Evolutionary conservation across 208 protist genomes (phyloP).

Genomic region (Acanthamoeba triangularis): DNA sequence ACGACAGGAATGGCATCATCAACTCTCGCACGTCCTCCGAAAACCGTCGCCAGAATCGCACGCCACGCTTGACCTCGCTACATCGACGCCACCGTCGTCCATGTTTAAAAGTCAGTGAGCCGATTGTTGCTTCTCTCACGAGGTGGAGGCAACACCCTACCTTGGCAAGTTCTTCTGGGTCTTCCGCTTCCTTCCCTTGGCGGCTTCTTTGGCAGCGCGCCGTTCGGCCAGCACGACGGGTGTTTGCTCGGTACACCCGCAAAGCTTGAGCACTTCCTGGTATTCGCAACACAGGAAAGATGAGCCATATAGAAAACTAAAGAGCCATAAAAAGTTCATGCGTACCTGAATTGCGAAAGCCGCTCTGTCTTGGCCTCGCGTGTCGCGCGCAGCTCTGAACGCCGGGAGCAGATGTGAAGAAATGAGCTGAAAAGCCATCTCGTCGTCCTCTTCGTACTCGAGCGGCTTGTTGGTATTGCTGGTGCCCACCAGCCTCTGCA

Average conservation of each 20-base stretch:
- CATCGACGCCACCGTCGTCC: not conserved
- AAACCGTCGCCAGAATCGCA: constrained; percentile 48
- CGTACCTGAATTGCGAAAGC: constrained; percentile 83
- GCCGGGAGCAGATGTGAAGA: constrained; percentile 77
- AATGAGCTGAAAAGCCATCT: constrained; percentile 78
- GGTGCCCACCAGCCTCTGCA: not conserved
- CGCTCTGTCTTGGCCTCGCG: constrained; percentile 83
- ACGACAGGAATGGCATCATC: constrained; percentile 53
- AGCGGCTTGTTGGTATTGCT: constrained; percentile 16
- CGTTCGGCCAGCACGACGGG: constrained; percentile 38
- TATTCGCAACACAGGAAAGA: not conserved
- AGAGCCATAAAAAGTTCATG: not conserved
- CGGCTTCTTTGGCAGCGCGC: constrained; percentile 2
- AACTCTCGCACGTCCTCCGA: constrained; percentile 61
- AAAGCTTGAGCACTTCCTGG: constrained; percentile 83
- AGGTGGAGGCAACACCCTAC: not conserved
- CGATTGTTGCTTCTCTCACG: too few relatives aligned
- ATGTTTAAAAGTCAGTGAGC: not conserved
- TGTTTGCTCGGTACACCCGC: constrained; percentile 42
- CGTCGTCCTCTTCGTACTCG: constrained; percentile 38
- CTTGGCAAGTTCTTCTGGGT: constrained; percentile 45
- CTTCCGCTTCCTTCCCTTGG: constrained; percentile 17
- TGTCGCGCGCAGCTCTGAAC: constrained; percentile 73
- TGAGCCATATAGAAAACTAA: not conserved
- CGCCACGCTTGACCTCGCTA: constrained; percentile 56